Conservation (phyloP, 1,284 basidiomycete species). For the Ustilago loliicola region DNA sequence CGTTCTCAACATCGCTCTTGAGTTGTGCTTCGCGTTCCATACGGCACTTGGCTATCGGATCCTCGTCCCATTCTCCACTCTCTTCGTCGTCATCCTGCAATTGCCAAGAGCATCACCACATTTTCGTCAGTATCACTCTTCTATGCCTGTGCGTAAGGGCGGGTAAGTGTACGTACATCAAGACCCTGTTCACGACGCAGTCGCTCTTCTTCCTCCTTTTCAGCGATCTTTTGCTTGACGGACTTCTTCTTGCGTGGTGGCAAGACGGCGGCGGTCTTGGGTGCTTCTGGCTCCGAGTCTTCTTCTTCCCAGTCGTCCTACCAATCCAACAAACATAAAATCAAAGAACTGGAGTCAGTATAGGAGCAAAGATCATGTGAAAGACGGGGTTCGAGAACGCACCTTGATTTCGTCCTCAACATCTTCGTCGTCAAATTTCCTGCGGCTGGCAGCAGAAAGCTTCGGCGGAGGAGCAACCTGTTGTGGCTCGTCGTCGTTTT, state of each 20-base stretch:
- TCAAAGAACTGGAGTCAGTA: constrained; percentile 11
- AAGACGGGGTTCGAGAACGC: not conserved
- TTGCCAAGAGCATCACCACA: not conserved
- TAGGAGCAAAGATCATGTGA: no score
- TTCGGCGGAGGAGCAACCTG: constrained; percentile 30
- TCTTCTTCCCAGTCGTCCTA: constrained; percentile 70
- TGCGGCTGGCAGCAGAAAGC: constrained; percentile 41
- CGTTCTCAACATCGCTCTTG: constrained; percentile 67
- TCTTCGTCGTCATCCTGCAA: constrained; percentile 23
- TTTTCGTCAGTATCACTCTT: not conserved
- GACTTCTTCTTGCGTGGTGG: constrained; percentile 66
- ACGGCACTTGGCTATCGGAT: constrained; percentile 48
- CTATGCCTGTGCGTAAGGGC: not conserved
- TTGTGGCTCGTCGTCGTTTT: constrained; percentile 65
- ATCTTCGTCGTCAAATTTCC: constrained; percentile 69
- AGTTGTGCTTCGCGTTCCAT: constrained; percentile 65
- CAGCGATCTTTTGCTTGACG: constrained; percentile 68
- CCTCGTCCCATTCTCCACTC: constrained; percentile 59
- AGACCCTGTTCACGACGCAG: constrained; percentile 50
- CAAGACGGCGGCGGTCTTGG: constrained; percentile 35
- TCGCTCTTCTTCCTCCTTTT: constrained; percentile 64
- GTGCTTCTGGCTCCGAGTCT: constrained; percentile 56
- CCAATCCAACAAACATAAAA: not conserved
- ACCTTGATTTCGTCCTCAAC: constrained; percentile 67
- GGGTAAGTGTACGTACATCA: constrained; percentile 24